Percentiles rank a stretch among this genome's conserved stretches.
Conservation (phyloP, 345 rosid species). For the Passiflora organensis region DNA sequence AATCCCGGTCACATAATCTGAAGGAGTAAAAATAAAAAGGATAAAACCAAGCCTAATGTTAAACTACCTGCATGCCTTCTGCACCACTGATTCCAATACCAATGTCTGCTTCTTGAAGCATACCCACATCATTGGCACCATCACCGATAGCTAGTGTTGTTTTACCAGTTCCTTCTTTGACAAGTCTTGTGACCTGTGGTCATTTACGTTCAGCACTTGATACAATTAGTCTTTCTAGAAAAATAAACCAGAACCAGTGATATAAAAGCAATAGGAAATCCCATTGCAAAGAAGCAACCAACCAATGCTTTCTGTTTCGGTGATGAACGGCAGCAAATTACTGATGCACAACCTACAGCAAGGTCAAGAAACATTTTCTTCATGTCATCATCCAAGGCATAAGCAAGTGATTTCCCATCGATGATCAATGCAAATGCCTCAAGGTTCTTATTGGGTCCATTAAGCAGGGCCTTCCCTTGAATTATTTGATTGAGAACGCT, state of each 20-base stretch:
- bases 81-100: constrained; percentile 95
- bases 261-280: not conserved
- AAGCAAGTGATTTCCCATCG: constrained; percentile 91
- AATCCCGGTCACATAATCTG: not conserved
- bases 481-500: constrained; percentile 57
- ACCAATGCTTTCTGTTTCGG: constrained; percentile 97
- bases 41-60: too few relatives aligned
- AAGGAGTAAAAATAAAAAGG: not conserved
- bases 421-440: constrained; percentile 78
- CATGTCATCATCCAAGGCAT: constrained; percentile 75
- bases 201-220: constrained; percentile 6
- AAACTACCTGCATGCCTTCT: constrained; percentile 99
- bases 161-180: constrained; percentile 71
- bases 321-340: constrained; percentile 94
- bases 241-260: too few relatives aligned
- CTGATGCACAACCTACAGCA: constrained; percentile 81
- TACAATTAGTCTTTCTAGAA: not conserved
- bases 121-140: constrained; percentile 98
- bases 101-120: constrained; percentile 98
- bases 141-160: constrained; percentile 91
- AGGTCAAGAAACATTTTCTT: constrained; percentile 66
- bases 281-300: constrained; percentile 21
- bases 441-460: constrained; percentile 42
- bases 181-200: constrained; percentile 88
- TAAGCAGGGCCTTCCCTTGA: constrained; percentile 50